Base-by-base conservation (phyloP, 352 stramenopile species). In the Globisporangium spiculum region DNA sequence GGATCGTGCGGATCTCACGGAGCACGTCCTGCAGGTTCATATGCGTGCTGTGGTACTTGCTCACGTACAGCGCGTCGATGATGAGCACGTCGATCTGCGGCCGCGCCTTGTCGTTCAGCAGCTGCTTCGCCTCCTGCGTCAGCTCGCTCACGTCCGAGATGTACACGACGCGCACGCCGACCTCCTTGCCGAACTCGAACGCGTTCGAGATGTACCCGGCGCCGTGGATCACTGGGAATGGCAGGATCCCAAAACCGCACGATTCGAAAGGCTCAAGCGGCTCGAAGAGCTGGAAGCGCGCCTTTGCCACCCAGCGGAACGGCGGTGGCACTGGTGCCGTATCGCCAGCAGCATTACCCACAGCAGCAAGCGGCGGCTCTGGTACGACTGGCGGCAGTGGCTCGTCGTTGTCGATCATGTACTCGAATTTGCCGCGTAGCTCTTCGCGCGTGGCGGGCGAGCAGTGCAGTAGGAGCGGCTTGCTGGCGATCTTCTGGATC, bases 81-180 rank as follows among this genome's bases (percentile, higher is more conserved):
- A 97, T 71, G 34, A 97, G 70, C 44, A 93, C 72, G 65, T 96
- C 90, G 65, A 97, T 92, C 12, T 46, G 65, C 7, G 79, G 76
- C 64, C 81, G 83, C 30, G 53, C 69, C 9, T 58, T 16, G 65
- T 92, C 84, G 32, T 83, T 88, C 14, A 97, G 71, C 68, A 85
- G 83, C 53, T 44, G 67, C 34, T 75, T 74, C 10, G 86, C 79
- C 22, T 93, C 82, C 6, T 81, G 71, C 16, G 85, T 82, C 24
- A 97, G 72, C 34, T 89, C 80, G 41, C 87, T 96, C 72, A 94
- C 83, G 75, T 97, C 90, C 6, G 88, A 96, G 60, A 97, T 93
- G 80, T 97, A 97, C 34, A 95, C 82, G 53, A 97, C 82, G 2
- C 89, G 77, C 10, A 76, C 72, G 18, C 84, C 85, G 60, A 85